Base-by-base conservation (phyloP, 176 grass and related monocot genomes). In the Puya raimondii region DNA sequence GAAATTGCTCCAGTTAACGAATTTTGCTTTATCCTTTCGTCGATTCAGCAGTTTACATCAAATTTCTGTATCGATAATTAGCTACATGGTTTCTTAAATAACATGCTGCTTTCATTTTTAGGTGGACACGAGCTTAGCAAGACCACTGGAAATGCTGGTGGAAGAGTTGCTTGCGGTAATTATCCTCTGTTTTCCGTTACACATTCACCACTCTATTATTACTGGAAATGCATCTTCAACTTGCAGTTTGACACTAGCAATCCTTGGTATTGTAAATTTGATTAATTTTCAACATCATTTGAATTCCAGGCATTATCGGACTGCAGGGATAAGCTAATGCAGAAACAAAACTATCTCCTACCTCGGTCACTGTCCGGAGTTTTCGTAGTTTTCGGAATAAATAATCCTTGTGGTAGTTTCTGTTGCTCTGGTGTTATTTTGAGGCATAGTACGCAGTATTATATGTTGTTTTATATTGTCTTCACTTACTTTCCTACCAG, bases 51-150 rank as follows among this genome's bases (percentile, higher is more conserved):
- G 26, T 64, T 59, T 52, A 48, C 7, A 18, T 75, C 17, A 4
- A 17, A 20, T 10, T 70, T 48, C 16, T 2, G 20, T 70, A 9
- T 22, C 3, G 11, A 16, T 9, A 49, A 2, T 66, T 7, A 51
- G 50, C 64, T 63, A 70, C 25, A 26, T 26, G 25, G 65, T 22
- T 8, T 4, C 26, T 23, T 42, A 23, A 12, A 11, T 11, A 58
- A 53, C 16, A 10, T 63, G 3, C 66, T 69, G 9, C 8, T 23
- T 7, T 70, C 42, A n/a, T 25, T 59, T 79, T 63, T 74, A 94
- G 91, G 91, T 65, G 91, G 86, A 11, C 91, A 94, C 25, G 91
- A 89, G 64, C 86, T 94, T 20, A 89, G 91, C 79, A 85, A 84
- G 81, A 84, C 52, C 52, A 85, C 91, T 75, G 91, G 91, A 79